A percentile compares a stretch with the other conserved stretches of the same genome.
phyloP scores from a whole-genome alignment of 2,329 filamentous ascomycete genomes.

The Phyllosticta citriasiana region DNA sequence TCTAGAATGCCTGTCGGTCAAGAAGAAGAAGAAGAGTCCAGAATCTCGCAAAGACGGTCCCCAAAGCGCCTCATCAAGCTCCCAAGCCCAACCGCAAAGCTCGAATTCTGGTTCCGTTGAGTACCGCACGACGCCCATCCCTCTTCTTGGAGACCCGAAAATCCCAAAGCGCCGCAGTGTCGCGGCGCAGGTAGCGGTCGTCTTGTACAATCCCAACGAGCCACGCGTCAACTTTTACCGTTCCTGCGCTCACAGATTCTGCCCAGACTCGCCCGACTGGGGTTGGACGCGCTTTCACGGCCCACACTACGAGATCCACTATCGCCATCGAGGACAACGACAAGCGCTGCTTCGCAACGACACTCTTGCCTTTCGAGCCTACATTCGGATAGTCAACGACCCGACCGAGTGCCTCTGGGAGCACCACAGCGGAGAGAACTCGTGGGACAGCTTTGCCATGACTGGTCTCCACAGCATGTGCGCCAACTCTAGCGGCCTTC shows the following conservation, averaged over 20 bases:
- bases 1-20: slow-evolving; percentile 48
- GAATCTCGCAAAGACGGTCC: slow-evolving; percentile 12
- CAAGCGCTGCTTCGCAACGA: slow-evolving; percentile 51
- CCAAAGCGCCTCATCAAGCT: background rate
- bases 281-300: slow-evolving; percentile 54
- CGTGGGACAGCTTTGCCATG: slow-evolving; percentile 47
- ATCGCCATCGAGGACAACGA: slow-evolving; percentile 47
- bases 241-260: slow-evolving; percentile 50
- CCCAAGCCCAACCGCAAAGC: background rate
- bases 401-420: slow-evolving; percentile 52
- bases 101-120: slow-evolving; percentile 10
- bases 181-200: slow-evolving; percentile 51
- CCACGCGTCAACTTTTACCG: slow-evolving; percentile 48
- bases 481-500: slow-evolving; percentile 25
- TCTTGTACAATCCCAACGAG: slow-evolving; percentile 54
- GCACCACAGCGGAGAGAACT: slow-evolving; percentile 44
- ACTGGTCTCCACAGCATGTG: slow-evolving; percentile 42
- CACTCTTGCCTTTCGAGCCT: slow-evolving; percentile 51
- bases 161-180: slow-evolving; percentile 33
- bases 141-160: slow-evolving; percentile 22
- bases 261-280: slow-evolving; percentile 48
- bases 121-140: slow-evolving; percentile 26
- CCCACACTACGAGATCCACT: slow-evolving; percentile 48
- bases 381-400: slow-evolving; percentile 51
- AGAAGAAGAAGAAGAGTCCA: slow-evolving; percentile 3